A percentile compares a stretch with the other conserved stretches of the same genome.
phyloP scores from a whole-genome alignment of 2,329 filamentous ascomycete genomes.

The Trichophaea hybrida region DNA sequence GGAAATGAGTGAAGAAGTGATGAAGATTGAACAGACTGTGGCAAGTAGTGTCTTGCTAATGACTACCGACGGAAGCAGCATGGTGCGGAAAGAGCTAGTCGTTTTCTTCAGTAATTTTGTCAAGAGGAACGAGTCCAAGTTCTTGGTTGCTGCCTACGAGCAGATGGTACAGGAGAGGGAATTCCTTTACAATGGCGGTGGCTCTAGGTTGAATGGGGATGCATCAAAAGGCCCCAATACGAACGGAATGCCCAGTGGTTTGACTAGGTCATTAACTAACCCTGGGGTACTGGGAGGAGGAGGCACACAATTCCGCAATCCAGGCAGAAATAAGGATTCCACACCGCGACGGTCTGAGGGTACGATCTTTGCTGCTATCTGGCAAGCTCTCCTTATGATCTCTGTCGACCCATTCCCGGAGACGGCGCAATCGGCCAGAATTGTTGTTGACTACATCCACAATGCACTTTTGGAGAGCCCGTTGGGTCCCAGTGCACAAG shows the following conservation, averaged over 20 bases:
- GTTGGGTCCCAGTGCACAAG: constrained; percentile 54
- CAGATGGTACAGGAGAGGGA: constrained; percentile 74
- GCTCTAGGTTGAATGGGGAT: not conserved
- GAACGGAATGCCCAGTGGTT: constrained; percentile 30
- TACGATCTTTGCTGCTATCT: constrained; percentile 82
- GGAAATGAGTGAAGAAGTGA: constrained; percentile 79
- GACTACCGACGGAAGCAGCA: constrained; percentile 82
- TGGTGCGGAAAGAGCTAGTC: constrained; percentile 84
- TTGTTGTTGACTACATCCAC: constrained; percentile 78
- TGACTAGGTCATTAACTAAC: constrained; percentile 20
- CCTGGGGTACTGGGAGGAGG: constrained; percentile 19
- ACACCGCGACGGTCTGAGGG: constrained; percentile 58
- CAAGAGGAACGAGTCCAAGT: constrained; percentile 78
- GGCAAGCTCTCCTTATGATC: constrained; percentile 83
- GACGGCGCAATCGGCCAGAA: constrained; percentile 67
- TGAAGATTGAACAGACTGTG: constrained; percentile 77
- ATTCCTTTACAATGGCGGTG: constrained; percentile 40
- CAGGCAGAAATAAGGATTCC: constrained; percentile 27
- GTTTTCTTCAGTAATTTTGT: constrained; percentile 91
- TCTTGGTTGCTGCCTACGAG: constrained; percentile 82
- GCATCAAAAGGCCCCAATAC: constrained; percentile 37
- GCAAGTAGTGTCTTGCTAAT: constrained; percentile 81
- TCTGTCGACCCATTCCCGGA: constrained; percentile 91
- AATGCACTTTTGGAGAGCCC: constrained; percentile 62
- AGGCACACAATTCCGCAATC: constrained; percentile 23